Conservation (phyloP, 441 rosid species). For the Corymbia citriodora region DNA sequence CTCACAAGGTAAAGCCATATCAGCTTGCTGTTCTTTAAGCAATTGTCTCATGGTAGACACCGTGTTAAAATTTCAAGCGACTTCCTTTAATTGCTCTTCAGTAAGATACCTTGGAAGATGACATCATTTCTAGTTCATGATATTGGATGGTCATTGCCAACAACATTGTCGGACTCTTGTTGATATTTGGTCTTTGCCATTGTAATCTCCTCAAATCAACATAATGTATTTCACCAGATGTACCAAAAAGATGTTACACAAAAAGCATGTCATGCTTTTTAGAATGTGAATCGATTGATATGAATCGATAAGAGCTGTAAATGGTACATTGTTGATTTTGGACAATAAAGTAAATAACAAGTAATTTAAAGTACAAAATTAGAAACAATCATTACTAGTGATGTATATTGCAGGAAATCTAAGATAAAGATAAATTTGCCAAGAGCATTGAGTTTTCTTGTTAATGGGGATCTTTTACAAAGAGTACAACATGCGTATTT, state of each 20-base stretch:
- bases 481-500: neutral
- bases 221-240: neutral
- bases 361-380: neutral
- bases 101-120: neutral
- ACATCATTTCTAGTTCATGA: neutral
- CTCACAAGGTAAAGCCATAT: neutral
- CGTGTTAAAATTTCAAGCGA: neutral
- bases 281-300: neutral
- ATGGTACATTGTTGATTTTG: neutral
- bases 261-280: neutral
- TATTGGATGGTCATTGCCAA: neutral
- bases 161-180: neutral
- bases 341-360: neutral
- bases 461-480: neutral
- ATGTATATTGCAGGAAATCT: neutral
- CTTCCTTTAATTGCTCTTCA: neutral
- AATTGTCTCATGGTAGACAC: neutral
- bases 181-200: neutral
- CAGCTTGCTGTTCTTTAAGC: neutral
- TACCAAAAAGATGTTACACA: neutral
- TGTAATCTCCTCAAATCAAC: neutral
- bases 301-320: neutral
- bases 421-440: neutral
- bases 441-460: neutral
- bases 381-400: neutral